Conservation (phyloP, 495 filamentous ascomycete genomes). For the Aspergillus mulundensis region DNA sequence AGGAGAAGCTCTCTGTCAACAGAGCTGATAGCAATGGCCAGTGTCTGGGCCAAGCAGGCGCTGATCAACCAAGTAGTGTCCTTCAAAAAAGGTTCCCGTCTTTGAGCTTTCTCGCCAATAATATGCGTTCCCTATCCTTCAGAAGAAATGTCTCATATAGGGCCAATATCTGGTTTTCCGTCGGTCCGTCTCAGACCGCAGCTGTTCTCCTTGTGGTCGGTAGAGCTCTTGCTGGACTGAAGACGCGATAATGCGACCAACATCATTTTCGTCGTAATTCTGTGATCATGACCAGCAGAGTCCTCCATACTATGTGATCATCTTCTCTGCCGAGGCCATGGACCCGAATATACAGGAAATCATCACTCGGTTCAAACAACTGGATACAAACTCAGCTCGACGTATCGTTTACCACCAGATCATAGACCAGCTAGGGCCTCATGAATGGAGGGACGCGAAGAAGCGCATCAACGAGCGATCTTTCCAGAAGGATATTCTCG, state of each 20-base stretch:
- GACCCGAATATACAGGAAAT: constrained; percentile 13
- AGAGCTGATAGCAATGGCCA: constrained; percentile 18
- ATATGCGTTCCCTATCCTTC: constrained; percentile 2
- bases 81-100: constrained; percentile 9
- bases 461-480: constrained; percentile 12
- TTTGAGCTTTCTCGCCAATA: constrained; percentile 10
- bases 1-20: constrained; percentile 13
- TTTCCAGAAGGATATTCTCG: constrained; percentile 34
- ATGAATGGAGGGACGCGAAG: constrained; percentile 35
- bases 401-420: constrained; percentile 18
- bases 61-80: constrained; percentile 37
- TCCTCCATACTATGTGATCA: no score
- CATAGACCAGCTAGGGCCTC: constrained; percentile 23
- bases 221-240: neutral
- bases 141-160: constrained; percentile 1
- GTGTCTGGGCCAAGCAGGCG: constrained; percentile 26
- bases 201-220: neutral
- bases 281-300: no score
- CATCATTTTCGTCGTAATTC: no score
- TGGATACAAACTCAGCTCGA: constrained; percentile 9
- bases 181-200: constrained; percentile 3
- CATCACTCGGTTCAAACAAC: constrained; percentile 10
- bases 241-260: constrained; percentile 38
- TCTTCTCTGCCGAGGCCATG: no score
- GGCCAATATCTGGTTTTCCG: neutral